A percentile compares a stretch with the other conserved stretches of the same genome.
phyloP scores from a whole-genome alignment of 2,329 filamentous ascomycete species.

The Hypoxylon sp. region DNA sequence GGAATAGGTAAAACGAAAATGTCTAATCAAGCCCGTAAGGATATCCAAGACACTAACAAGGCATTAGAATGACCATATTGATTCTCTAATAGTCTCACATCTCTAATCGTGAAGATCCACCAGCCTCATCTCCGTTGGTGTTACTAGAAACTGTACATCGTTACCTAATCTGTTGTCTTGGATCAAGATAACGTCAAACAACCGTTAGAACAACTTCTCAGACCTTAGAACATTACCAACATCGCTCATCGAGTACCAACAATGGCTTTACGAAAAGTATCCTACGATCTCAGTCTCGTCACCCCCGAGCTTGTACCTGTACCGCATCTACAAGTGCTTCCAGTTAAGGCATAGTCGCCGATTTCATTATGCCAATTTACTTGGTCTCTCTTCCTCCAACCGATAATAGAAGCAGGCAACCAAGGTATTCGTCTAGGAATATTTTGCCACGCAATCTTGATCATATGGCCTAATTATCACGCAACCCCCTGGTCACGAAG shows the following conservation, averaged over 20 bases:
- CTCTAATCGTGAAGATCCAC: background rate
- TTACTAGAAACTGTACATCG: conserved; percentile 7
- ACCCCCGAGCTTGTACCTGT: conserved; percentile 8
- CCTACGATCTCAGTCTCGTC: background rate
- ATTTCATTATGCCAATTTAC: background rate
- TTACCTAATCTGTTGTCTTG: background rate
- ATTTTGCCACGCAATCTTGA: conserved; percentile 18
- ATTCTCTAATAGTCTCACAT: background rate
- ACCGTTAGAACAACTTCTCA: conserved; percentile 2
- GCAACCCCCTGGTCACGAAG: conserved; percentile 8
- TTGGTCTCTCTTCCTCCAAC: background rate
- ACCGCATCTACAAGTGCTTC: conserved; percentile 14
- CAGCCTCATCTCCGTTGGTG: conserved; percentile 14
- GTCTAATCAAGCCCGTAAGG: background rate
- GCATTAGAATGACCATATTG: background rate
- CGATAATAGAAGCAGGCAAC: background rate
- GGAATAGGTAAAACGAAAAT: background rate
- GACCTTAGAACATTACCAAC: conserved; percentile 12
- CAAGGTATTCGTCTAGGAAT: conserved; percentile 1
- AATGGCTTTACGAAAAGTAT: background rate
- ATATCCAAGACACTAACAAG: background rate
- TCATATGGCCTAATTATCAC: conserved; percentile 16
- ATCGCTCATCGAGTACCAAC: conserved; percentile 6
- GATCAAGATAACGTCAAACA: conserved; percentile 15
- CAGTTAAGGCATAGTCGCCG: conserved; percentile 2